Conservation (phyloP, 202 grass and related monocot species). For the Panicum hallii region DNA sequence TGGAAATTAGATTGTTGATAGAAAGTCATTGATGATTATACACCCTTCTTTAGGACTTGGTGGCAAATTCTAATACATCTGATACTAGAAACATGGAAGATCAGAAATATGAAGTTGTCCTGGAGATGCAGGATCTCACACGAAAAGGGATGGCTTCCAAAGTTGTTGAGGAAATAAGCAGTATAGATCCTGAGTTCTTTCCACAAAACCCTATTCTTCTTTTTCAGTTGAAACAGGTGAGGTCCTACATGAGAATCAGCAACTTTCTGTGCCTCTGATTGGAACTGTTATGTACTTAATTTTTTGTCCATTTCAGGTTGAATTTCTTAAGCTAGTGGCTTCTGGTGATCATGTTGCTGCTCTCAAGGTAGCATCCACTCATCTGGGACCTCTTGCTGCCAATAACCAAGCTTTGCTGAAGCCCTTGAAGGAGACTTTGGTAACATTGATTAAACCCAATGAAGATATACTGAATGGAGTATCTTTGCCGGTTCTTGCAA, state of each 20-base stretch:
- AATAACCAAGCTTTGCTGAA: conserved; percentile 84
- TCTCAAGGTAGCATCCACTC: conserved; percentile 73
- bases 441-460: conserved; percentile 71
- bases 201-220: conserved; percentile 79
- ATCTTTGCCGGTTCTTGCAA: conserved; percentile 82
- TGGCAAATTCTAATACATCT: conserved; percentile 41
- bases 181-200: conserved; percentile 91
- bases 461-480: conserved; percentile 74
- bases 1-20: conserved; percentile 21
- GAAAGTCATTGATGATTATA: conserved; percentile 41
- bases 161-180: conserved; percentile 94
- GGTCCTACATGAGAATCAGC: not conserved
- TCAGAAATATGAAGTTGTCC: conserved; percentile 81
- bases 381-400: conserved; percentile 89
- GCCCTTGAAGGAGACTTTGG: conserved; percentile 98
- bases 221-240: conserved; percentile 99
- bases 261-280: conserved; percentile 17
- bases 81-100: conserved; percentile 51
- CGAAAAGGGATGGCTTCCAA: conserved; percentile 86
- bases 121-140: conserved; percentile 87
- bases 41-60: conserved; percentile 47
- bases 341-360: conserved; percentile 70
- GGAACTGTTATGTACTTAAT: conserved; percentile 17
- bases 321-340: conserved; percentile 93
- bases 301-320: conserved; percentile 60